Evolutionary conservation across 73 alveolate species (phyloP).

Genomic region (Tetrahymena malaccensis): DNA sequence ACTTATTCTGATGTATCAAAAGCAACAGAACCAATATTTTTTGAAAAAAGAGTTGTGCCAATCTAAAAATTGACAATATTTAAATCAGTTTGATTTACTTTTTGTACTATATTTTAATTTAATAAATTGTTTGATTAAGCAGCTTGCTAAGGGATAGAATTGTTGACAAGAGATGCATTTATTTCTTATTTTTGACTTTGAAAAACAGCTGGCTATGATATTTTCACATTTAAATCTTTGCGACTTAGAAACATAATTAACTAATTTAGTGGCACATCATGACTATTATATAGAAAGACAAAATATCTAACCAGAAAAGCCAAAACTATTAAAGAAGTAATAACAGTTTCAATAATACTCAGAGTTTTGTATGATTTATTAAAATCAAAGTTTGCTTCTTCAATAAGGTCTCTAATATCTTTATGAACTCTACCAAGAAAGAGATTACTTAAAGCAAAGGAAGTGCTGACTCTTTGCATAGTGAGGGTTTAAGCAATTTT

Average conservation of each 20-base stretch:
- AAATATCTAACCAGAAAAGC: too few species aligned
- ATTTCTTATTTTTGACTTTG: neutral
- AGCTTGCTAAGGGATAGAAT: neutral
- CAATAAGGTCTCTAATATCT: neutral
- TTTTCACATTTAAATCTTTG: neutral
- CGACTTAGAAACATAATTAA: neutral
- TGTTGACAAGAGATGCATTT: neutral
- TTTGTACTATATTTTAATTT: too few species aligned
- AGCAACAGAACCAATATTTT: neutral
- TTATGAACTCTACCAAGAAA: neutral
- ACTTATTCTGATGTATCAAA: neutral
- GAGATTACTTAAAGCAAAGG: neutral
- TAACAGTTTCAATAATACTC: neutral
- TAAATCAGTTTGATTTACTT: too few species aligned
- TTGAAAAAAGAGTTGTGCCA: neutral
- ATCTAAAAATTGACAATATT: neutral
- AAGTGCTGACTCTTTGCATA: neutral
- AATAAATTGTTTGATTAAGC: neutral
- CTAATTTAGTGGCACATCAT: neutral
- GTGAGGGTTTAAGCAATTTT: neutral
- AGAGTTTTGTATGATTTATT: neutral
- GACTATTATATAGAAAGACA: neutral
- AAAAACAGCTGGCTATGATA: neutral
- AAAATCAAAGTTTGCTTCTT: neutral
- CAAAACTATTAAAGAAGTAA: neutral